These are phyloP conservation scores for Fusarium mexicanum DNA, from an alignment of 2,329 filamentous ascomycete species.

Conservation along the genomic window DNA sequence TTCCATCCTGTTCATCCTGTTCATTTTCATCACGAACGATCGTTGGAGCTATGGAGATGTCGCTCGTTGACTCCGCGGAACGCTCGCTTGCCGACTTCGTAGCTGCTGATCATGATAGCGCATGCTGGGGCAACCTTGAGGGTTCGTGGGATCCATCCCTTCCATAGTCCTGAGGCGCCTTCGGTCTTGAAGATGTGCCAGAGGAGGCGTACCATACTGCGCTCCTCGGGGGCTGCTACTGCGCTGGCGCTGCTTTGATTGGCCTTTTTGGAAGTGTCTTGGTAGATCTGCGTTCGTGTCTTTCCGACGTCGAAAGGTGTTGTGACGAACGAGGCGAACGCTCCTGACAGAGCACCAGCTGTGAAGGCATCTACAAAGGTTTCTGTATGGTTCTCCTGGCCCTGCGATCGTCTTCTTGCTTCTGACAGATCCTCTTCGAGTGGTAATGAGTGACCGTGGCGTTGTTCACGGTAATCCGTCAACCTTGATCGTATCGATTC, in stretches of 20 bases:
- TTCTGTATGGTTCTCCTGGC: slow-evolving; percentile 74
- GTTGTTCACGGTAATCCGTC: slow-evolving; percentile 71
- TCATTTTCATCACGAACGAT: slow-evolving; percentile 13
- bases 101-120: slow-evolving; percentile 99
- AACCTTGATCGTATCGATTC: slow-evolving; percentile 80
- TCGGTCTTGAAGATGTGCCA: slow-evolving; percentile 91
- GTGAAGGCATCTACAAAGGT: slow-evolving; percentile 91
- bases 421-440: slow-evolving; percentile 51
- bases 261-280: slow-evolving; percentile 56
- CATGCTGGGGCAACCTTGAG: slow-evolving; percentile 96
- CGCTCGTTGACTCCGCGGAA: slow-evolving; percentile 78
- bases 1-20: slow-evolving; percentile 1
- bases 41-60: slow-evolving; percentile 9
- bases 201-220: slow-evolving; percentile 83
- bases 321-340: slow-evolving; percentile 86
- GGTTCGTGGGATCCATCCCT: slow-evolving; percentile 89
- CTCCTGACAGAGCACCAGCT: slow-evolving; percentile 84
- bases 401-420: slow-evolving; percentile 66
- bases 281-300: slow-evolving; percentile 88
- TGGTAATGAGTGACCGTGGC: slow-evolving; percentile 52
- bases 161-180: slow-evolving; percentile 83
- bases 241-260: slow-evolving; percentile 39
- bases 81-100: slow-evolving; percentile 93
- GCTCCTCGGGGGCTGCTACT: slow-evolving; percentile 72
- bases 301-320: slow-evolving; percentile 98